Evolutionary conservation across 768 basidiomycete genomes (phyloP).

Genomic region (Calvatia gigantea): DNA sequence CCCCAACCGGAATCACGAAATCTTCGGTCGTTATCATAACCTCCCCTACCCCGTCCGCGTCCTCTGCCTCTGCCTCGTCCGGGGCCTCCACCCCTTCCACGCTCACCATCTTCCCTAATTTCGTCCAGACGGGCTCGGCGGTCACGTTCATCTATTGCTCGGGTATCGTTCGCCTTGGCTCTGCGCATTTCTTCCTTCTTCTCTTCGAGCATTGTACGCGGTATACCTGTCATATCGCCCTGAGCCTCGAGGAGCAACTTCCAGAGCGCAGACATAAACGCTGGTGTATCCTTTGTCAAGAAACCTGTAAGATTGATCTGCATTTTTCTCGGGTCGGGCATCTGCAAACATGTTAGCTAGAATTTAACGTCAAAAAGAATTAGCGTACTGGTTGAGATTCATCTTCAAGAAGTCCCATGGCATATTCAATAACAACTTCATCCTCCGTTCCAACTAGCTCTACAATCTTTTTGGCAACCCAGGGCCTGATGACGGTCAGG

Average conservation of each 20-base stretch:
- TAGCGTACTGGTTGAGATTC: conserved; percentile 69
- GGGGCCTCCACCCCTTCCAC: conserved; percentile 50
- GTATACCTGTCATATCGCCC: conserved; percentile 82
- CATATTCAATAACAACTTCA: conserved; percentile 95
- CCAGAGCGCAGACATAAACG: conserved; percentile 91
- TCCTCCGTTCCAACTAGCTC: conserved; percentile 94
- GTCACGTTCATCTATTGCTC: conserved; percentile 68
- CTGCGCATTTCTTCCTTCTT: conserved; percentile 91
- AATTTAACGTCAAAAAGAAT: neutral
- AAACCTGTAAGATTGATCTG: conserved; percentile 94
- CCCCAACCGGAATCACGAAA: conserved; percentile 68
- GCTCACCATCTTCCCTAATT: conserved; percentile 55
- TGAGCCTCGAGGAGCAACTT: conserved; percentile 91
- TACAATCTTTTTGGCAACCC: conserved; percentile 92
- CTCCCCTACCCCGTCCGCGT: conserved; percentile 50
- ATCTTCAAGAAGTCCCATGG: conserved; percentile 92
- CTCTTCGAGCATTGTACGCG: conserved; percentile 83
- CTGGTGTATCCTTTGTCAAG: conserved; percentile 78
- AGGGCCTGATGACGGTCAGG: conserved; percentile 84
- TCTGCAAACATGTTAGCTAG: conserved; percentile 38
- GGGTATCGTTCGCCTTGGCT: conserved; percentile 57
- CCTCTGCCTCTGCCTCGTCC: conserved; percentile 62
- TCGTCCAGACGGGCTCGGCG: conserved; percentile 67
- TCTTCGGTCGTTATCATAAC: conserved; percentile 40
- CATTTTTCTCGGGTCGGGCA: conserved; percentile 92